Evolutionary conservation across 805 yeast genomes (phyloP).

Genomic region (Lachancea nothofagi): DNA sequence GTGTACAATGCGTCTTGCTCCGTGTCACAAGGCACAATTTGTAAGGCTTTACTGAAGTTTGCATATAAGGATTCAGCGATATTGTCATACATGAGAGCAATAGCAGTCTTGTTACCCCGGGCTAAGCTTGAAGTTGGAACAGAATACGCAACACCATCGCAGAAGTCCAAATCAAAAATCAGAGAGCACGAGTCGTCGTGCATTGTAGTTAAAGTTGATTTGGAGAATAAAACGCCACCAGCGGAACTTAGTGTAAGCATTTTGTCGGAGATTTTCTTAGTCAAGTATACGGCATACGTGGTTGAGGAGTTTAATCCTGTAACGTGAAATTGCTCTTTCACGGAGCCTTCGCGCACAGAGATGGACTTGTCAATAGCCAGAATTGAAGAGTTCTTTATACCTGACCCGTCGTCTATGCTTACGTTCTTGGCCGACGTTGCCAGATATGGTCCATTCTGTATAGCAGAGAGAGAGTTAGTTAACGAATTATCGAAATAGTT

Average conservation of each 20-base stretch:
- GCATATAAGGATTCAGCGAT: slow-evolving; percentile 50
- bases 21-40: slow-evolving; percentile 70
- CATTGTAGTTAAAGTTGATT: slow-evolving; percentile 53
- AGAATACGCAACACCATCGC: slow-evolving; percentile 77
- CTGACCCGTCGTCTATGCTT: slow-evolving; percentile 7
- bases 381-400: slow-evolving; percentile 23
- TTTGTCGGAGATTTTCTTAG: slow-evolving; percentile 40
- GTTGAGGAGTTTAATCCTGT: slow-evolving; percentile 56
- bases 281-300: slow-evolving; percentile 57
- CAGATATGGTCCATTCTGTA: slow-evolving; percentile 45
- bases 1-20: slow-evolving; percentile 63
- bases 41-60: slow-evolving; percentile 71
- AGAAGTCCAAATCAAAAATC: slow-evolving; percentile 69
- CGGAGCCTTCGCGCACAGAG: slow-evolving; percentile 42
- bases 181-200: slow-evolving; percentile 58
- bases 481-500: slow-evolving; percentile 35
- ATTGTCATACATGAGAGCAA: slow-evolving; percentile 54
- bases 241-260: slow-evolving; percentile 28
- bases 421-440: slow-evolving; percentile 25
- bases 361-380: slow-evolving; percentile 28
- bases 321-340: slow-evolving; percentile 58
- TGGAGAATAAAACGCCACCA: slow-evolving; percentile 63
- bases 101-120: slow-evolving; percentile 30
- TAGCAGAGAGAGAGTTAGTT: slow-evolving; percentile 66
- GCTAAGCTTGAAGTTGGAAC: slow-evolving; percentile 55